Evolutionary conservation across 75 land plant species (phyloP).

Genomic region (Ceratopteris richardii): DNA sequence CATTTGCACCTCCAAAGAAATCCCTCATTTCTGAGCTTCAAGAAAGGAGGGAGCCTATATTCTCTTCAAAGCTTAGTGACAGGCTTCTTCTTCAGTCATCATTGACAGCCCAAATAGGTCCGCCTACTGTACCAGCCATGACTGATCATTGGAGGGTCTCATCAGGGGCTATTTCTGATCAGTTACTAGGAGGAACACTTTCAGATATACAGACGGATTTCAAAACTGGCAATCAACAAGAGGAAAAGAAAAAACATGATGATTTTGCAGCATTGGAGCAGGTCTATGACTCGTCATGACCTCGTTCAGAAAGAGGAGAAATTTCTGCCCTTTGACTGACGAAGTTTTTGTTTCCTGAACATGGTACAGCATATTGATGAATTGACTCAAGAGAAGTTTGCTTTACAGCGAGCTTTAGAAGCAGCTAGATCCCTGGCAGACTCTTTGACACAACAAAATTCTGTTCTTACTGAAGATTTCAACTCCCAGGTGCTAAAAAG

Average conservation of each 20-base stretch:
- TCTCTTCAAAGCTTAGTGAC: too few species aligned
- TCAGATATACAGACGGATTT: background rate
- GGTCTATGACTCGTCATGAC: constrained; percentile 17
- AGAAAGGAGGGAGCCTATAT: too few species aligned
- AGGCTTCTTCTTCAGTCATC: too few species aligned
- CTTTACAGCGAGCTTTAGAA: constrained; percentile 73
- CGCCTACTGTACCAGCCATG: too few species aligned
- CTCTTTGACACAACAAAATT: constrained; percentile 69
- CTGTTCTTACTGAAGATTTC: constrained; percentile 73
- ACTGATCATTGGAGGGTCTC: too few species aligned
- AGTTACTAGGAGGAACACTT: background rate
- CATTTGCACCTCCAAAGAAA: too few species aligned
- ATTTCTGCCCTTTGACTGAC: background rate
- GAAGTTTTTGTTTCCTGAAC: background rate
- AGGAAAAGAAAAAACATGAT: constrained; percentile 15
- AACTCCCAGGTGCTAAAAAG: constrained; percentile 63
- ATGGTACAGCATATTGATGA: constrained; percentile 89
- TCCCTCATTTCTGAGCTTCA: too few species aligned
- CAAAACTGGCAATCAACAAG: background rate
- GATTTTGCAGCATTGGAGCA: constrained; percentile 75
- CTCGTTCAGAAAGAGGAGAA: background rate
- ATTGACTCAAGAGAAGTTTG: constrained; percentile 86
- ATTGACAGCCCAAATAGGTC: too few species aligned
- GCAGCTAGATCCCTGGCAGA: constrained; percentile 61
- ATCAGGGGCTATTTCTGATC: background rate